These are phyloP conservation scores for Auricularia sp. DNA, from an alignment of 768 basidiomycete species.

Conservation along the genomic window DNA sequence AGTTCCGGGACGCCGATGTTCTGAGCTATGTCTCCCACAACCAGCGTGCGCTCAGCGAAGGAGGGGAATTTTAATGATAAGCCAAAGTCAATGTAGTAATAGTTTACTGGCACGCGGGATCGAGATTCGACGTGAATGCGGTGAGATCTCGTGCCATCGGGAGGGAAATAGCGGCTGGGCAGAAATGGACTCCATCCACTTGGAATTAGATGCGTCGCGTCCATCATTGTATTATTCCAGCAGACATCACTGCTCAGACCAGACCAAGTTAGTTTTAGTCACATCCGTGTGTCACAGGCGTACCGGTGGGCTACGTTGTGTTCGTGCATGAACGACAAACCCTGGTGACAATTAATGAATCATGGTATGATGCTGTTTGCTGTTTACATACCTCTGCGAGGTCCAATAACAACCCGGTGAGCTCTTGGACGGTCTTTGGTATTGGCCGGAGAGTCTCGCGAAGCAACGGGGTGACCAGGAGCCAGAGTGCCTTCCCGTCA, in stretches of 20 bases:
- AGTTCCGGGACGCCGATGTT: constrained; percentile 15
- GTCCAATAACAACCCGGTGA: constrained; percentile 5
- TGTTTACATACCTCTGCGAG: constrained; percentile 8
- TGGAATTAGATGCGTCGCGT: constrained; percentile 14
- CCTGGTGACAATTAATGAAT: not conserved
- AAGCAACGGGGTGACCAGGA: constrained; percentile 17
- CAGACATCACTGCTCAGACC: constrained; percentile 13
- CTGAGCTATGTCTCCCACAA: constrained; percentile 10
- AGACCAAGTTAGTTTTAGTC: not conserved
- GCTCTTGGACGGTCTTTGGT: constrained; percentile 12
- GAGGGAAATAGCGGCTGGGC: not conserved
- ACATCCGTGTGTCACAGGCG: not conserved
- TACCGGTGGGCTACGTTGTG: constrained; percentile 2
- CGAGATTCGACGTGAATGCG: not conserved
- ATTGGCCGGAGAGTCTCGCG: constrained; percentile 11
- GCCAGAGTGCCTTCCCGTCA: not conserved
- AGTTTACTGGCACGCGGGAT: constrained; percentile 8
- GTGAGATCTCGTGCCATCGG: not conserved
- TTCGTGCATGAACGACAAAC: constrained; percentile 1
- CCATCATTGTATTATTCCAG: constrained; percentile 17
- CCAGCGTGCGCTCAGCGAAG: constrained; percentile 1
- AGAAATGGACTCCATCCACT: constrained; percentile 7
- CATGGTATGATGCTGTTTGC: too few species aligned
- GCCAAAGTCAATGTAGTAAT: constrained; percentile 21
- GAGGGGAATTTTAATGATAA: constrained; percentile 14